Percentiles rank a stretch among this genome's conserved stretches.
These are phyloP conservation scores for Populus deltoides DNA, from an alignment of 345 rosid genomes.

Conservation along the genomic window DNA sequence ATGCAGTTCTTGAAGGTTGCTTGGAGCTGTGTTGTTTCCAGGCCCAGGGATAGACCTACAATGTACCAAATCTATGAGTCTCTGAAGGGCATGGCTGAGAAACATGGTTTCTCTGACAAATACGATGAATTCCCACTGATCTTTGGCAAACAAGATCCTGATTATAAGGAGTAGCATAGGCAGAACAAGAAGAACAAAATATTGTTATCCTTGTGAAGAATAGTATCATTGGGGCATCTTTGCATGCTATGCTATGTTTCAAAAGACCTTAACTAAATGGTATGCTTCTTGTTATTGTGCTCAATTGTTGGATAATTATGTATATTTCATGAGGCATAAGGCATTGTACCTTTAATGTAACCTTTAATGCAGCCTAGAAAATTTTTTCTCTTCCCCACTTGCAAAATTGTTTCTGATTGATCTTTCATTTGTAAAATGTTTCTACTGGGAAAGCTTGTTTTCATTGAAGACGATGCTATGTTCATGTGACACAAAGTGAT, in stretches of 20 bases:
- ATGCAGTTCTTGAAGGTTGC: conserved; percentile 63
- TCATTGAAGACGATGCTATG: neutral
- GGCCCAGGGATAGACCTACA: conserved; percentile 77
- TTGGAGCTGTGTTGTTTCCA: conserved; percentile 51
- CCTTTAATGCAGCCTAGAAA: neutral
- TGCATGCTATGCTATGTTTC: neutral
- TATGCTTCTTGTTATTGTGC: neutral
- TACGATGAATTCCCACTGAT: conserved; percentile 69
- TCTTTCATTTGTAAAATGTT: neutral
- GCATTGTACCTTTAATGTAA: neutral
- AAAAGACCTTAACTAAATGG: neutral
- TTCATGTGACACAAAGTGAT: neutral
- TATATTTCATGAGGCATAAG: neutral
- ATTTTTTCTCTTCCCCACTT: neutral
- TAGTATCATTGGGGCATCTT: neutral
- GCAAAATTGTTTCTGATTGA: neutral
- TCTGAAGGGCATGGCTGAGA: conserved; percentile 50
- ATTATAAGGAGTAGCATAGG: conserved; percentile 2
- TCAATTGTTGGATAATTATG: neutral
- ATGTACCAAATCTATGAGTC: conserved; percentile 70
- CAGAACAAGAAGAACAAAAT: neutral
- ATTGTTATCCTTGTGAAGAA: neutral
- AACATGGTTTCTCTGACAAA: conserved; percentile 51
- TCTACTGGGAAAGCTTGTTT: neutral
- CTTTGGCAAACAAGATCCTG: conserved; percentile 49